Evolutionary conservation across 2,329 filamentous ascomycete genomes (phyloP), one percentile per base, ranked within the genome.

Genomic region (Exserohilum turcica): DNA sequence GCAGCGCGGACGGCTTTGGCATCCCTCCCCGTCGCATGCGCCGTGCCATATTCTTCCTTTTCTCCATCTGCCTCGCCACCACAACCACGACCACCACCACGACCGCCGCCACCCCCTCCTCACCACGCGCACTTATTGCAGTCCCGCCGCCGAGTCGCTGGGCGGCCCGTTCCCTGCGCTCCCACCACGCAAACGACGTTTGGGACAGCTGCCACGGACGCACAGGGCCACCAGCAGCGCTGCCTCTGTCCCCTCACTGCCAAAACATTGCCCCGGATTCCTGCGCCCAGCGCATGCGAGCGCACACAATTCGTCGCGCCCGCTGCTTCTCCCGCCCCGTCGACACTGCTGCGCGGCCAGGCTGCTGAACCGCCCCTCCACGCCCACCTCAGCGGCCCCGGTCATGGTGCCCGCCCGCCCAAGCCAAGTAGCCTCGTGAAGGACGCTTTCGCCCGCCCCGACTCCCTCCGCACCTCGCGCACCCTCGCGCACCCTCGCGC

Each of bases 351-450:
- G 59, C 57, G 54, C 52, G 50, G 51, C 54, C 43, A 50, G 48
- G 49, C 35, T 33, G 42, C 48, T 54, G 39, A 43, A 48, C n/a
- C n/a, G 28, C 12, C 21, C 43, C 37, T 12, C 24, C 38, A 45
- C 40, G 59, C 64, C 52, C 52, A 61, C 58, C 67, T 60, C 60
- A 57, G 59, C 60, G 57, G 64, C 57, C 61, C 63, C 56, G 62
- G 68, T 62, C 62, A 73, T 73, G 70, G 62, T 71, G 63, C 66
- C 61, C 58, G 59, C 62, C 60, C 63, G 62, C 56, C 53, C 60
- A 48, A 54, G 42, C 55, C 63, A 59, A 60, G 59, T 57, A 71
- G 72, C 72, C 67, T 71, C 65, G 68, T 74, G 68, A 72, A 71
- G 65, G 68, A 70, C 66, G 62, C 64, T 57, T 50, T 45, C 54